Conservation (phyloP, 768 basidiomycete species). For the Suillus fuscotomentosus region DNA sequence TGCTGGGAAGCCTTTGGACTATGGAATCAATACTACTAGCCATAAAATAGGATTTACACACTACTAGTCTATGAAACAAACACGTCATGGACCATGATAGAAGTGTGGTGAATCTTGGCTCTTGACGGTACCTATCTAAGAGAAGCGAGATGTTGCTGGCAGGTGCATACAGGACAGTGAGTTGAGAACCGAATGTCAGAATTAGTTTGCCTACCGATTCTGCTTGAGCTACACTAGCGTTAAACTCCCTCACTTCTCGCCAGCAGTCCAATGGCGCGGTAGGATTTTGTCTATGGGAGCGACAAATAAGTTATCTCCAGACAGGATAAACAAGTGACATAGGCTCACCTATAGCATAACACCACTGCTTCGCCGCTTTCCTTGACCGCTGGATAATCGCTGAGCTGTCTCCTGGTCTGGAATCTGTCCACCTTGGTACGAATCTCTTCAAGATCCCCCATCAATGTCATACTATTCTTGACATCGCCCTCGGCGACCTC, state of each 20-base stretch:
- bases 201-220: constrained; percentile 53
- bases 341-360: constrained; percentile 71
- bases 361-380: constrained; percentile 57
- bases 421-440: constrained; percentile 71
- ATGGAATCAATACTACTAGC: not conserved
- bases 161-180: not conserved
- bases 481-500: constrained; percentile 39
- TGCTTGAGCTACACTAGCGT: constrained; percentile 59
- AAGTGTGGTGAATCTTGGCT: not conserved
- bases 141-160: constrained; percentile 64
- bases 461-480: constrained; percentile 59
- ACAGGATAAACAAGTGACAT: constrained; percentile 5
- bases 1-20: not conserved
- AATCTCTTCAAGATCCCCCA: constrained; percentile 77
- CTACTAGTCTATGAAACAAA: not conserved
- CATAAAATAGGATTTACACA: not conserved
- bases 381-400: constrained; percentile 56
- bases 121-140: constrained; percentile 34
- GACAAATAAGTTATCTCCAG: constrained; percentile 3
- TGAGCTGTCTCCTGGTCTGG: constrained; percentile 52
- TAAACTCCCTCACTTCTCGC: constrained; percentile 71
- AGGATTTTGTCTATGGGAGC: constrained; percentile 35
- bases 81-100: not conserved
- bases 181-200: not conserved
- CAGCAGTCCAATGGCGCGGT: constrained; percentile 69